A percentile compares a stretch with the other conserved stretches of the same genome.
These are phyloP conservation scores for Tylopilus felleus DNA, from an alignment of 768 basidiomycete genomes.

Conservation along the genomic window DNA sequence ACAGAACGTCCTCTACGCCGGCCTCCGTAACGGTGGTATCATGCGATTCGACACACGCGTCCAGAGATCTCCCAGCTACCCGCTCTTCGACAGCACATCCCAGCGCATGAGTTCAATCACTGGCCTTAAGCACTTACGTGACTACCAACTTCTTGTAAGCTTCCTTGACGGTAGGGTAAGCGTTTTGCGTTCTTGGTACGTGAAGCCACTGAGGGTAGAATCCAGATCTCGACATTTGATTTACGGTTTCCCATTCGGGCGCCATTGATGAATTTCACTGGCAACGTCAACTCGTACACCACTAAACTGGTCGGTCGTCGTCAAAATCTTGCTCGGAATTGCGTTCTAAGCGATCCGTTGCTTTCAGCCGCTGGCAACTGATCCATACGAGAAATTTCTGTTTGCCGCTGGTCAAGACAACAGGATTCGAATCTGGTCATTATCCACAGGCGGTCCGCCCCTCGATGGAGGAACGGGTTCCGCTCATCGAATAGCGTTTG, in stretches of 20 bases:
- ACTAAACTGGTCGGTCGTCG: constrained; percentile 45
- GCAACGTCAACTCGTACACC: constrained; percentile 56
- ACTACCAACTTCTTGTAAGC: constrained; percentile 53
- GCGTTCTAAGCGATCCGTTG: constrained; percentile 2
- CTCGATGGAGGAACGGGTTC: constrained; percentile 12
- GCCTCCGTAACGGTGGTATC: constrained; percentile 58
- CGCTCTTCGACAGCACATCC: constrained; percentile 39
- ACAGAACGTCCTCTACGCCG: constrained; percentile 52
- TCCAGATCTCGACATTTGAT: constrained; percentile 60
- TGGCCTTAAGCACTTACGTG: constrained; percentile 47
- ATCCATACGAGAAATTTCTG: constrained; percentile 53
- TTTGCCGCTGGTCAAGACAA: constrained; percentile 70
- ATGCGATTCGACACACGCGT: constrained; percentile 56
- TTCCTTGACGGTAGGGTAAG: constrained; percentile 61
- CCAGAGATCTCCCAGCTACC: constrained; percentile 33
- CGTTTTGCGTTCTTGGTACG: constrained; percentile 1
- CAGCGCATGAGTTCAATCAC: constrained; percentile 46
- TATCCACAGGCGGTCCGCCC: constrained; percentile 45
- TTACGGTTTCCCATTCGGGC: constrained; percentile 48
- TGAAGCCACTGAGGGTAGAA: background rate
- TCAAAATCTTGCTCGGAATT: background rate
- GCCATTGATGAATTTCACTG: constrained; percentile 48
- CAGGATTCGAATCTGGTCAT: constrained; percentile 66
- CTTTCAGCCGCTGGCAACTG: constrained; percentile 57
- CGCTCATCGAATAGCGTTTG: constrained; percentile 30